Base-by-base conservation (phyloP, 83 land plant genomes). In the Thuja plicata region DNA sequence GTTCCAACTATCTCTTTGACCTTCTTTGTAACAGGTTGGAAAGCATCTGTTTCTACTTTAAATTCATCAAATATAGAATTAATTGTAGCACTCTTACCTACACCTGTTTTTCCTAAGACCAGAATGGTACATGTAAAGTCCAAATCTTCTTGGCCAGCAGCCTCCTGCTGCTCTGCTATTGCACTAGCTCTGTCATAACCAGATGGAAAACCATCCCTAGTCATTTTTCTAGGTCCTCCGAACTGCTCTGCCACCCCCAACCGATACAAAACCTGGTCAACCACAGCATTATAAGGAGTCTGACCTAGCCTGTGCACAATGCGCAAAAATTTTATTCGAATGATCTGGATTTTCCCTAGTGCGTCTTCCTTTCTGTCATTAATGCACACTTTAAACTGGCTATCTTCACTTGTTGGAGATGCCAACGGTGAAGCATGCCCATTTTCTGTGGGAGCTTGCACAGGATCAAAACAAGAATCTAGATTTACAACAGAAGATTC, bases 251-350 rank as follows among this genome's bases (percentile, higher is more conserved):
- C 95, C 21, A 96, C 83, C 41, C 96, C 94, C 38, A 96, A 80
- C 41, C 97, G 89, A 87, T 95, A 91, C n/a, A 96, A 80, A 46
- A 95, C 97, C 88, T 95, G 99, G n/a, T 97, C 97, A 73, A 96
- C 99, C 66, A 97, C 99, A 85, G 91, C 96, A 93, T 95, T 97
- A 87, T 95, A 94, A 0, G 99, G 96, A 52, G 98, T 95, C 81
- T 97, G 99, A 35, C 98, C 99, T 84, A 97, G 98, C 89, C 99
- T 90, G 88, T 96, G 96, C 38, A 97, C 97, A 91, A 97, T 96
- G 15, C 99, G 92, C 87, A 97, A 90, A 83, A 97, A 97, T 83
- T 95, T 97, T 19, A 97, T 98, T 21, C 99, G 89, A 54, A 97
- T 96, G 90, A 92, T 93, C 92, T 96, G 98, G 27, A 97, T 95